A percentile compares a stretch with the other conserved stretches of the same genome.
These are phyloP conservation scores for Leishmania major DNA, from an alignment of 208 protist species.

Conservation along the genomic window DNA sequence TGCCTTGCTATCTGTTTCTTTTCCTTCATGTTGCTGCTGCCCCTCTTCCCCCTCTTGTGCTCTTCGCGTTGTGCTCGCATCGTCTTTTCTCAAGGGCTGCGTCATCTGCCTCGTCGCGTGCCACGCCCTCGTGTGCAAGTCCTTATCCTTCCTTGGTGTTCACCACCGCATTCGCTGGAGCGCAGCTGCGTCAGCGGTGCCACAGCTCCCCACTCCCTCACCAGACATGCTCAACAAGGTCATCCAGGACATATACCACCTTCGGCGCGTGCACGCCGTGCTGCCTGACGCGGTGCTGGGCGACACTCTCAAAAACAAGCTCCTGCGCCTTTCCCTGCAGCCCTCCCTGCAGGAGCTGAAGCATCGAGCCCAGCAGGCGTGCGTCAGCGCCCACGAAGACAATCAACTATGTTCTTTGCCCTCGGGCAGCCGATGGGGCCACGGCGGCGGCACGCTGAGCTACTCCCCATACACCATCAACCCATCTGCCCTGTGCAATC, in stretches of 20 bases:
- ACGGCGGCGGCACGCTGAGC: not conserved
- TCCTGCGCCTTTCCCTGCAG: constrained; percentile 68
- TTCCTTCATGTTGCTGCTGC: not conserved
- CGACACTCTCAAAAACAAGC: constrained; percentile 67
- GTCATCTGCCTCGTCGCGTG: not conserved
- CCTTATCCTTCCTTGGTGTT: not conserved
- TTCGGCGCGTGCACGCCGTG: constrained; percentile 74
- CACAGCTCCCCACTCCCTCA: not conserved
- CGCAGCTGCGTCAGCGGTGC: not conserved
- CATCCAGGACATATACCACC: constrained; percentile 73
- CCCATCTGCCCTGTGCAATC: constrained; percentile 48
- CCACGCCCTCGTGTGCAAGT: not conserved
- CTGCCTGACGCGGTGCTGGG: constrained; percentile 64
- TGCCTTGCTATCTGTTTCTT: not conserved
- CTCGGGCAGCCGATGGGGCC: not conserved
- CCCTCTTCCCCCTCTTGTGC: not conserved
- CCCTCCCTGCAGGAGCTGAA: constrained; percentile 47
- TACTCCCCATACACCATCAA: constrained; percentile 33
- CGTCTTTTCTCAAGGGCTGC: not conserved
- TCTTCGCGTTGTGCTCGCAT: not conserved
- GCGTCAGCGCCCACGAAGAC: not conserved
- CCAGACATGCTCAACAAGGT: constrained; percentile 61
- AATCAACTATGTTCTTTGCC: not conserved
- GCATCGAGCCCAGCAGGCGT: constrained; percentile 13
- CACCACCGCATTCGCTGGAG: not conserved